Conservation (phyloP, 2,329 filamentous ascomycete genomes). For the Magnaporthiopsis poae region DNA sequence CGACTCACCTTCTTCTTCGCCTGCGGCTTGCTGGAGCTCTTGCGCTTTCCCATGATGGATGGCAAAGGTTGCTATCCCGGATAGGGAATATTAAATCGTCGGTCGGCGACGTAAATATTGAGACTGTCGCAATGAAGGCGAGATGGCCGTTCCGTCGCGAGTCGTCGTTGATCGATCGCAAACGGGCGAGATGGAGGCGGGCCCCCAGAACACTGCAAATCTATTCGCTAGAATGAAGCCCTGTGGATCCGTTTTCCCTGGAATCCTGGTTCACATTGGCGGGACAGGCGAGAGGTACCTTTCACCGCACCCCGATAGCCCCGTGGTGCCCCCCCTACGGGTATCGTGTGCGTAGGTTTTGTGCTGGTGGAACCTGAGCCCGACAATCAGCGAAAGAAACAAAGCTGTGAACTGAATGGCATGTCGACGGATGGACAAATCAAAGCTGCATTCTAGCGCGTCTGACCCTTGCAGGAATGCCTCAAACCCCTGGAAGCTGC, state of each 20-base stretch:
- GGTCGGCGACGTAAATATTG: background rate
- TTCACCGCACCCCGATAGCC: background rate
- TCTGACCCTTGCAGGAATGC: too few species aligned
- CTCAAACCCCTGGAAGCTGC: too few species aligned
- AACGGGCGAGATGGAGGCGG: background rate
- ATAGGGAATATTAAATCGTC: background rate
- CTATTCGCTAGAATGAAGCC: background rate
- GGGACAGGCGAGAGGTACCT: background rate
- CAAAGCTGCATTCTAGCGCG: too few species aligned
- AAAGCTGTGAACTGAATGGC: too few species aligned
- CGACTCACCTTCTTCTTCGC: constrained; percentile 65
- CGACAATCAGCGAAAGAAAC: too few species aligned
- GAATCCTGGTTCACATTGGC: background rate
- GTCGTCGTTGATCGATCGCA: background rate
- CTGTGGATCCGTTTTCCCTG: background rate
- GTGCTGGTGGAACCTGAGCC: background rate
- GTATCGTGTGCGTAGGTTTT: background rate
- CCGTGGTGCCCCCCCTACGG: background rate
- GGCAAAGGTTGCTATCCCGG: background rate
- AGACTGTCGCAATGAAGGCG: background rate
- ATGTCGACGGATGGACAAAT: too few species aligned
- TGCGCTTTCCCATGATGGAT: constrained; percentile 71
- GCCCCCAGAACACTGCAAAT: background rate
- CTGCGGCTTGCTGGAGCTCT: constrained; percentile 71
- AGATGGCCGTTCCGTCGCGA: background rate